Evolutionary conservation across 2,329 filamentous ascomycete genomes (phyloP), one percentile per base, ranked within the genome.

Genomic region (Penicillium fuscoglaucum): DNA sequence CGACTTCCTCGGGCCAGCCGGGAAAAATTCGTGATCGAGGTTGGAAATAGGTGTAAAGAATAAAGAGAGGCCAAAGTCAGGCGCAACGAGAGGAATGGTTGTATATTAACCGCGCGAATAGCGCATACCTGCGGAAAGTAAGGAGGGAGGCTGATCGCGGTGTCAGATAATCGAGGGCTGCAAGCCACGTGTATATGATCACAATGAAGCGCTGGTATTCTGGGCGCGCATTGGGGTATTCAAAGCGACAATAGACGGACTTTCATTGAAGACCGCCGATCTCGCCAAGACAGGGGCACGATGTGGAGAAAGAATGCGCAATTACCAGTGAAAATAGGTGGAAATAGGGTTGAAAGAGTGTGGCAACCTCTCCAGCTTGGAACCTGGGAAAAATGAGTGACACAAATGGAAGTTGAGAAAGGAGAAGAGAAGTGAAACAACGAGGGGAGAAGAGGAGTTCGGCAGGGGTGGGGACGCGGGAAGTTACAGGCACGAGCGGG

Each of bases 1-100:
- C 33, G 63, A 71, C 70, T 73, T 71, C 66, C 63, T 68, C 72
- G 71, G 72, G 51, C 72, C 72, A 73, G 72, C 72, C 72, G 71
- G 63, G 60, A 24, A 65, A 70, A 73, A 73, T 70, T 70, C 66
- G 60, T 56, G 50, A 57, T 55, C 40, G 21, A 33, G 17, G 33
- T 31, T 41, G 4, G 26, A 51, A 43, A 37, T 29, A 41, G 26
- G 19, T 33, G 10, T 41, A 52, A 59, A 41, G 37, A 43, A 52
- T 31, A 39, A 19, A 29, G 41, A 46, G 29, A 51, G 15, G 39
- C 39, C 35, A 35, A 45, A 10, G n/a, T 29, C 19, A 35, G 35
- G 4, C 21, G 40, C 33, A 55, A 63, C 40, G 53, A 67, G 60
- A 35, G 33, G 15, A 47, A 19, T 33, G 43, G 10, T 43, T 17